A percentile compares a stretch with the other conserved stretches of the same genome.
Evolutionary conservation across 352 stramenopile species (phyloP).

Genomic region (Pythium catenulatum): DNA sequence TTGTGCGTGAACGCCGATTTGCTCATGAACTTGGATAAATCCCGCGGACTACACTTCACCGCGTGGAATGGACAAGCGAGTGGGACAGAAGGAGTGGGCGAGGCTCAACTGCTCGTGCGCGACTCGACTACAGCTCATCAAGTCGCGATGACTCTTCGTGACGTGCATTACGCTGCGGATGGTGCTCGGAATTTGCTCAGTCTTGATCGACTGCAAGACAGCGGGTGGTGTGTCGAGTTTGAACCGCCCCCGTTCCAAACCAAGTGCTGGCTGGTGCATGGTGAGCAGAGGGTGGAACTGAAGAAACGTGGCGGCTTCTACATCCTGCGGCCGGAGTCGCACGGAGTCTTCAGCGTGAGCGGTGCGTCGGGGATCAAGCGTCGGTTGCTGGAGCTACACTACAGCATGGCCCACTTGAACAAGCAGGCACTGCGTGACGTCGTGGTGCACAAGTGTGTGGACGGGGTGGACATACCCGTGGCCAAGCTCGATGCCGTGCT

Average conservation of each 20-base stretch:
- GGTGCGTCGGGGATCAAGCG: neutral
- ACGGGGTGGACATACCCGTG: neutral
- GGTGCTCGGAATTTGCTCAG: neutral
- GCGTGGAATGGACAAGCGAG: neutral
- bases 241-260: neutral
- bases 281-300: neutral
- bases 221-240: neutral
- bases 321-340: neutral
- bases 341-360: neutral
- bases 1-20: neutral
- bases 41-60: neutral
- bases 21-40: neutral
- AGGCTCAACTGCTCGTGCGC: neutral
- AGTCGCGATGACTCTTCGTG: neutral
- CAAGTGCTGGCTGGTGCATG: neutral
- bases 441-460: neutral
- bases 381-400: neutral
- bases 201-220: neutral
- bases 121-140: neutral
- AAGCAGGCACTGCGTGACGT: neutral
- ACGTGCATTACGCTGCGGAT: neutral
- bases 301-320: neutral
- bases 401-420: neutral
- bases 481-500: neutral
- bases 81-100: neutral